phyloP scores from a whole-genome alignment of 2,329 filamentous ascomycete species.

The Fusarium heterosporum region DNA sequence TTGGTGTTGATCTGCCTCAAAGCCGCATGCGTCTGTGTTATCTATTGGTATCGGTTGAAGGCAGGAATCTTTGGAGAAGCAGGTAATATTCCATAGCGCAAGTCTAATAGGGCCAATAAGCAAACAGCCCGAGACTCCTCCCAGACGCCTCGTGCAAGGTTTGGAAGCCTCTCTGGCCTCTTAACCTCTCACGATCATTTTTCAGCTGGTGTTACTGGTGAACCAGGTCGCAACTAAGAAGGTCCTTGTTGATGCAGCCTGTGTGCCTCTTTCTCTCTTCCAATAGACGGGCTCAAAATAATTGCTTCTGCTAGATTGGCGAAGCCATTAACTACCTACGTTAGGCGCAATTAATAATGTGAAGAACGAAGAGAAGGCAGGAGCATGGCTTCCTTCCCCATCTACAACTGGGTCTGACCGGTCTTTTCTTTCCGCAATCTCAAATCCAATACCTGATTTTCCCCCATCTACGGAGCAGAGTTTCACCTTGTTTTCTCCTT shows the following conservation, averaged over 20 bases:
- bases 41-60: slow-evolving; percentile 25
- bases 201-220: slow-evolving; percentile 33
- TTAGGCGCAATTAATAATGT: slow-evolving; percentile 34
- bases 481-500: slow-evolving; percentile 14
- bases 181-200: slow-evolving; percentile 30
- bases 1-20: slow-evolving; percentile 1
- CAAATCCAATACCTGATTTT: slow-evolving; percentile 15
- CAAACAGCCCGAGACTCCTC: slow-evolving; percentile 4
- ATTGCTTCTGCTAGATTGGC: slow-evolving; percentile 31
- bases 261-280: slow-evolving; percentile 15
- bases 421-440: slow-evolving; percentile 36
- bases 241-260: slow-evolving; percentile 1
- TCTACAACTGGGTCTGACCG: slow-evolving; percentile 32
- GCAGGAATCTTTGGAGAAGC: slow-evolving; percentile 20
- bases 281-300: slow-evolving; percentile 4
- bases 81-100: slow-evolving; percentile 29
- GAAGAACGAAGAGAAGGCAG: slow-evolving; percentile 27
- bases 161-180: slow-evolving; percentile 20
- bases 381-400: slow-evolving; percentile 19
- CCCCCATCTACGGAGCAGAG: slow-evolving; percentile 1
- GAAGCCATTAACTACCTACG: slow-evolving; percentile 27
- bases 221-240: slow-evolving; percentile 23
- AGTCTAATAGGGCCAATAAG: slow-evolving; percentile 21
- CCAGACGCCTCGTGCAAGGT: slow-evolving; percentile 28
- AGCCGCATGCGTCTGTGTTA: slow-evolving; percentile 17